Evolutionary conservation across 2,329 filamentous ascomycete species (phyloP), one percentile per base, ranked within the genome.

Genomic region (Chrysoporthe cubensis): DNA sequence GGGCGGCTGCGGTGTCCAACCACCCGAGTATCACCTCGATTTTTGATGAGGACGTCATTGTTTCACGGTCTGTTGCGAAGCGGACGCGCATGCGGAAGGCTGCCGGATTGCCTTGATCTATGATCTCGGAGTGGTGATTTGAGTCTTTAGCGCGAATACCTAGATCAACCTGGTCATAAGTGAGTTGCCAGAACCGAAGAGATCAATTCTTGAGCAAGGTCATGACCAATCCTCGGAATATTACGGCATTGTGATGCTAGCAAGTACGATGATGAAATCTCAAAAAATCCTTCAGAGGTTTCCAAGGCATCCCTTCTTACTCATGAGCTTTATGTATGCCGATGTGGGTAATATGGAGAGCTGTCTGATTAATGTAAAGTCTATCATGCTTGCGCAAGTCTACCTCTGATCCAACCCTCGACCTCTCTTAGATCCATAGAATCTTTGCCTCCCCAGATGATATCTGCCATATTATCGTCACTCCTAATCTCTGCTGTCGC

Each of bases 11-110:
- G 2, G 83, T 88, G 4, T 77, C 83, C 8, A 80, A 81, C 67
- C 84, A 90, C 66, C 84, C 88, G 21, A 91, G 87, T 71, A 89
- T 94, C 21, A 86, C 82, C 2, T 82, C 79, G 63, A 85, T 88
- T 64, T 91, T 81, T 73, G 77, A 90, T 62, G 86, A 86, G 75
- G 77, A 83, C 70, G 71, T 63, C 2, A 76, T 84, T 52, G 79
- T 80, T 2, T 75, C 78, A 66, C 73, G 71, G 46, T 81, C 78
- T 9, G 81, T 80, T 73, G 76, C 74, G 57, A 85, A 79, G 72
- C 66, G 72, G 7, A 67, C 59, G 9, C 69, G 66, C 63, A 69
- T 70, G 69, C 54, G 69, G 46, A 60, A 60, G 46, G 64, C 61
- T 14, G 69, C 66, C 32, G 66, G 69, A n/a, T 52, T 70, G 16